Evolutionary conservation across 148 eudicot species (phyloP).

Genomic region (Chenopodium suecicum): DNA sequence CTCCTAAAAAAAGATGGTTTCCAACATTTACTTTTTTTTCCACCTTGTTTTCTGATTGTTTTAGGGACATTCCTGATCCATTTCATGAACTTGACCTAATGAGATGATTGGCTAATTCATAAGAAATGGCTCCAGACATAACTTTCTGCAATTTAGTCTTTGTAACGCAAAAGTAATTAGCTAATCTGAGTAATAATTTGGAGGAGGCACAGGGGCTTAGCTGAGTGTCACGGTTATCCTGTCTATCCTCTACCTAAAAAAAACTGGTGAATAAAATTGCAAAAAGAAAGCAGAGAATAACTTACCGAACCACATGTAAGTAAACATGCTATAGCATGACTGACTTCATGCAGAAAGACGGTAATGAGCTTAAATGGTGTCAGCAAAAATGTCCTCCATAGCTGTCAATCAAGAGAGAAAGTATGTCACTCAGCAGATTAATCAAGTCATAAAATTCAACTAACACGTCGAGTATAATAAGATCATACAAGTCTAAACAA

Average conservation of each 20-base stretch:
- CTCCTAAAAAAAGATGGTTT: background rate
- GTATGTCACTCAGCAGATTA: constrained; percentile 7
- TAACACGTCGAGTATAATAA: background rate
- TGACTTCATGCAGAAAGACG: constrained; percentile 90
- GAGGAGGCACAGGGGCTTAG: background rate
- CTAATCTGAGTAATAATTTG: background rate
- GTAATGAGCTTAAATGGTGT: constrained; percentile 93
- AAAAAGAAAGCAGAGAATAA: constrained; percentile 7
- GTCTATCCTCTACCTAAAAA: background rate
- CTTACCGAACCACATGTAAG: constrained; percentile 84
- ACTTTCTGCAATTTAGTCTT: background rate
- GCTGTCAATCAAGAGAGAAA: constrained; percentile 37
- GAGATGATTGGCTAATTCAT: background rate
- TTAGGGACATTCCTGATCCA: background rate
- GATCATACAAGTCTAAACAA: background rate
- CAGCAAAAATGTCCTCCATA: constrained; percentile 83
- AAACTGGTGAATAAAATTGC: constrained; percentile 3
- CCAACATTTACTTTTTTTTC: background rate
- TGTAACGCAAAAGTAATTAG: background rate
- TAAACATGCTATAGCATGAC: constrained; percentile 81
- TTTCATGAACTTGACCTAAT: background rate
- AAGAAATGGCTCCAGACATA: background rate
- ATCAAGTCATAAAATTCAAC: constrained; percentile 9
- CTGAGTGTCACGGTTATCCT: background rate
- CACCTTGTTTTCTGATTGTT: background rate